Evolutionary conservation across 441 rosid species (phyloP), one percentile per base, ranked within the genome.

Genomic region (Daphne laureola): DNA sequence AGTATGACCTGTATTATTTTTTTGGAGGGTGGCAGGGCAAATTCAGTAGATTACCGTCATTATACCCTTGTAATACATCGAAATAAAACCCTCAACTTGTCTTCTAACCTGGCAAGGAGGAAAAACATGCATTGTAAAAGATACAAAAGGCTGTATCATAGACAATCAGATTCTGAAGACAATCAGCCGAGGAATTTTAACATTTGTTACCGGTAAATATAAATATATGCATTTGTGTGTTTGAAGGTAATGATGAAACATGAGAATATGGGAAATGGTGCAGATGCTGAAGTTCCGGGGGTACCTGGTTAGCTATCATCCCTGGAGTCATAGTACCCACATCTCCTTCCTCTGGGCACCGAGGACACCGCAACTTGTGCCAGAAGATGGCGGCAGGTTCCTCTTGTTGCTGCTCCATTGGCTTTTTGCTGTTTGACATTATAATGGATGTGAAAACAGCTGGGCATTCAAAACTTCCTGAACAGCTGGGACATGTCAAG

Each of bases 401-500:
- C 57, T 78, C 84, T 61, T 67, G 62, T 74, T 74, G 80, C 18
- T 66, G 63, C 23, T 62, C 51, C 46, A 54, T 56, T 62, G 80
- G 47, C 48, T 73, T 78, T 55, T 68, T 75, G 23, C 46, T 65
- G 36, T 61, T 57, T 15, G 64, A 47, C 55, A 49, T 61, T 43
- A 75, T 72, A 42, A 89, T 54, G 46, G 90, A 83, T 67, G 75
- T 70, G 54, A 72, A 74, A 64, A 93, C 66, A 61, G 81, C 65
- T 51, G 96, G 91, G 51, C 97, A 93, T 53, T 75, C 76, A 71
- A 90, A 82, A 61, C 77, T 64, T 61, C 74, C 64, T 63, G 86
- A 83, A 78, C 97, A 93, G 77, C 87, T 80, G 47, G 97, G 93
- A 71, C 96, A 93, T 36, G 90, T 69, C 73, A 93, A 71, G 47